Evolutionary conservation across 164 flowering plant species (phyloP).

Genomic region (Annona squamosa): DNA sequence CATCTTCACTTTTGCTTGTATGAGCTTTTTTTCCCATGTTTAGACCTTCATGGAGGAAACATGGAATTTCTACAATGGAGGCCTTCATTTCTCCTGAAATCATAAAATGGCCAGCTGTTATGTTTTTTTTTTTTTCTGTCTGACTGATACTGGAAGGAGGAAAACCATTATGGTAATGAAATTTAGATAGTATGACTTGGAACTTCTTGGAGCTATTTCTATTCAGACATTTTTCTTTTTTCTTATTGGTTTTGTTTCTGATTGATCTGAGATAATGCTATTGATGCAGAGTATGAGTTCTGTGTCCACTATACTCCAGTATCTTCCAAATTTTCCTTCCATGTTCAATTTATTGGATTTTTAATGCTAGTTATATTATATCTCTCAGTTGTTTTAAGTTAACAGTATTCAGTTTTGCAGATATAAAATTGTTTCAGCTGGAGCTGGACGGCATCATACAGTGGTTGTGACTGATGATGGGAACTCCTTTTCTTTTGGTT

Average conservation of each 20-base stretch:
- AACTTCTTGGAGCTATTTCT: neutral
- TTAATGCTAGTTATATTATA: too few species aligned
- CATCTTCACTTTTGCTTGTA: too few species aligned
- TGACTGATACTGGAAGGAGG: too few species aligned
- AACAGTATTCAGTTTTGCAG: constrained; percentile 26
- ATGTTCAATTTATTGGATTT: too few species aligned
- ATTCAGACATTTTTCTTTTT: neutral
- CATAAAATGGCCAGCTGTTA: too few species aligned
- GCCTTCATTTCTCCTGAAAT: too few species aligned
- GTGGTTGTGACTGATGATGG: constrained; percentile 82
- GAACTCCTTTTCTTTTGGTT: constrained; percentile 75
- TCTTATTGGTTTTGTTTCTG: neutral
- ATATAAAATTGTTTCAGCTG: constrained; percentile 71
- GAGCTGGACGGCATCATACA: constrained; percentile 79
- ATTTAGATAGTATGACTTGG: neutral
- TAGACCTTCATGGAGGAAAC: too few species aligned
- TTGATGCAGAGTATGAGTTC: neutral
- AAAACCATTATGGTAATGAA: too few species aligned
- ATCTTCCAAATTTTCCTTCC: neutral
- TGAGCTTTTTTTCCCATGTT: too few species aligned
- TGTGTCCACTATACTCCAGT: neutral
- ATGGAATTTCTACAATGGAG: too few species aligned
- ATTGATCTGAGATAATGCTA: neutral
- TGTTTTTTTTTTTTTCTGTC: too few species aligned
- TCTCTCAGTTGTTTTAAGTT: neutral